Evolutionary conservation across 163 green algal genomes (phyloP).

Genomic region (Volvox carteri): DNA sequence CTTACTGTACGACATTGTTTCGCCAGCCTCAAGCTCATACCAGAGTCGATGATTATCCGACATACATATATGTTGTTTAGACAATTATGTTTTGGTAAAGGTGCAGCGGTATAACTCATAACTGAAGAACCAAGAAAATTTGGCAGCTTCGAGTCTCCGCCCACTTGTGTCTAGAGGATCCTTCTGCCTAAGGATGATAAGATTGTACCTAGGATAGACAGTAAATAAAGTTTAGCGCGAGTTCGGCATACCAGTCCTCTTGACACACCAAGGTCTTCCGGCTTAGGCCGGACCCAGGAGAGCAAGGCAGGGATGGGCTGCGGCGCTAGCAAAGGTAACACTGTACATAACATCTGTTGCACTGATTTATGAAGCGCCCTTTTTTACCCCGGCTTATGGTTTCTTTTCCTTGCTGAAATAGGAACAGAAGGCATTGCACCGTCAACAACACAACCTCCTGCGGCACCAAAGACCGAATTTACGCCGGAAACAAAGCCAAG

Average conservation of each 20-base stretch:
- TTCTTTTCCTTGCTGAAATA: background rate
- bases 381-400: too few species aligned
- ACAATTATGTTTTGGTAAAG: too few species aligned
- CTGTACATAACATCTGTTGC: background rate
- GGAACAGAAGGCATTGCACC: background rate
- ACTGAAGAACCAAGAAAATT: too few species aligned
- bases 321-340: conserved; percentile 20
- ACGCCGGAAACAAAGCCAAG: conserved; percentile 36
- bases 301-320: conserved; percentile 1
- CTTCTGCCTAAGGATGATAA: too few species aligned
- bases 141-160: conserved; percentile 28
- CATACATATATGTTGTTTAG: too few species aligned
- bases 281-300: background rate
- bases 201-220: too few species aligned
- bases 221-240: too few species aligned
- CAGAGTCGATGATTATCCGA: too few species aligned
- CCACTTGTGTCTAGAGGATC: background rate
- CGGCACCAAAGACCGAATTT: background rate
- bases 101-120: too few species aligned
- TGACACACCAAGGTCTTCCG: background rate
- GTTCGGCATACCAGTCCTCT: too few species aligned
- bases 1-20: background rate
- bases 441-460: background rate
- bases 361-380: too few species aligned
- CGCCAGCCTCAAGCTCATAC: too few species aligned